Base-by-base conservation (phyloP, 2,329 filamentous ascomycete genomes). In the Aspergillus ibericus region DNA sequence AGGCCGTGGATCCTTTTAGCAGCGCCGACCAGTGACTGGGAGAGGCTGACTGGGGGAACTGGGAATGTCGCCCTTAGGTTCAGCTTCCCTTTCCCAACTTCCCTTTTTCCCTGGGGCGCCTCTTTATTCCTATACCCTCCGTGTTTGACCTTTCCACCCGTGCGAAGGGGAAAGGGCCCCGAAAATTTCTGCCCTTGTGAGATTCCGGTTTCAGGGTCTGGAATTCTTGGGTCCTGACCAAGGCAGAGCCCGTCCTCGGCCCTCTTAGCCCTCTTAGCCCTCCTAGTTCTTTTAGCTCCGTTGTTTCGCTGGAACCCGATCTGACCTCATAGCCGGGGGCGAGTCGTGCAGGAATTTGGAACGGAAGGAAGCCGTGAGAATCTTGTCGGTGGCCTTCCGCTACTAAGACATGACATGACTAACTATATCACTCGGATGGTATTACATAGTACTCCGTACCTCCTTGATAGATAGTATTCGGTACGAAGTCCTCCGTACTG, bases 1-100 rank as follows among this genome's bases (percentile, higher is more conserved):
- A 53, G 51, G 15, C 38, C 51, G 51, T 53, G 51, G 51, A 53
- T 53, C 51, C 36, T 53, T 53, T 53, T 53, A 53, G 51, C 29
- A 22, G 38, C 12, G 18, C 22, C 22, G 27, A 34, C n/a, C 15
- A 29, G 36, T 20, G 38, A 42, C 18, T 20, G 18, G n/a, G 38
- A 42, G 38, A 46, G 42, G 42, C 42, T 46, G 42, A 27, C 42
- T 22, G 16, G 18, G 6, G 32, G 32, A 20, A 8, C 7, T 35
- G 22, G 27, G 25, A 53, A 53, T 53, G 34, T 10, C 36, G 22
- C 35, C 25, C 50, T 53, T n/a, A n/a, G n/a, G n/a, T n/a, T n/a
- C n/a, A n/a, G n/a, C n/a, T n/a, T n/a, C n/a, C n/a, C n/a, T n/a
- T n/a, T 40, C 47, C 29, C 49, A 25, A 25, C 22, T 25, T 51